These are phyloP conservation scores for Zostera marina DNA, from an alignment of 116 monocot genomes.

Conservation along the genomic window DNA sequence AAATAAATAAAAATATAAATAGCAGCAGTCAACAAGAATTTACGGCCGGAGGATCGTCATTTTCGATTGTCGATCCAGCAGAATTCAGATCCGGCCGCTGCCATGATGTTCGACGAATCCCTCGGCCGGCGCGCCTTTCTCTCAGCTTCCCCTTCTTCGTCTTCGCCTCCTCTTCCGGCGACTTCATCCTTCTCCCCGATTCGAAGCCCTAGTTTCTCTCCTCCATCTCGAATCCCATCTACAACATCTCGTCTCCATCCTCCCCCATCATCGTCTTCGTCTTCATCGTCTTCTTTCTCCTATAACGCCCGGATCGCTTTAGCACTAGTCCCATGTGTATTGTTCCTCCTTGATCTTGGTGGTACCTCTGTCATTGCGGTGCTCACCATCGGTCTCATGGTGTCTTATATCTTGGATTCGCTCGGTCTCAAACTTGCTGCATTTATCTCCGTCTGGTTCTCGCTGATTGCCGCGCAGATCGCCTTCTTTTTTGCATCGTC, in stretches of 20 bases:
- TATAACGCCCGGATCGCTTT: conserved; percentile 52
- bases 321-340: conserved; percentile 58
- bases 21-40: too few relatives aligned
- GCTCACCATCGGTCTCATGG: conserved; percentile 49
- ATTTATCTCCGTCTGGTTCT: conserved; percentile 73
- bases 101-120: conserved; percentile 25
- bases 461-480: conserved; percentile 50
- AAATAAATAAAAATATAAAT: too few relatives aligned
- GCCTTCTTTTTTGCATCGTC: conserved; percentile 64
- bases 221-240: conserved; percentile 12
- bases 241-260: neutral
- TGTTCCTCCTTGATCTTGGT: conserved; percentile 77
- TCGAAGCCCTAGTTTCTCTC: conserved; percentile 12
- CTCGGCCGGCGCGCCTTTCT: conserved; percentile 29
- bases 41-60: neutral
- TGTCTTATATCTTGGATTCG: conserved; percentile 71
- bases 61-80: neutral
- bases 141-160: conserved; percentile 32
- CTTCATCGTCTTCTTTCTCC: conserved; percentile 22
- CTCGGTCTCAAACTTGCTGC: conserved; percentile 39
- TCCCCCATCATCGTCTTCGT: conserved; percentile 12
- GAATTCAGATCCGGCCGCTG: neutral
- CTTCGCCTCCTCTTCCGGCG: conserved; percentile 19
- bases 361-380: conserved; percentile 36
- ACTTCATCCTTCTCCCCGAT: conserved; percentile 33